These are phyloP conservation scores for Papiliotrema terrestris DNA, from an alignment of 1,284 basidiomycete species.

Conservation along the genomic window DNA sequence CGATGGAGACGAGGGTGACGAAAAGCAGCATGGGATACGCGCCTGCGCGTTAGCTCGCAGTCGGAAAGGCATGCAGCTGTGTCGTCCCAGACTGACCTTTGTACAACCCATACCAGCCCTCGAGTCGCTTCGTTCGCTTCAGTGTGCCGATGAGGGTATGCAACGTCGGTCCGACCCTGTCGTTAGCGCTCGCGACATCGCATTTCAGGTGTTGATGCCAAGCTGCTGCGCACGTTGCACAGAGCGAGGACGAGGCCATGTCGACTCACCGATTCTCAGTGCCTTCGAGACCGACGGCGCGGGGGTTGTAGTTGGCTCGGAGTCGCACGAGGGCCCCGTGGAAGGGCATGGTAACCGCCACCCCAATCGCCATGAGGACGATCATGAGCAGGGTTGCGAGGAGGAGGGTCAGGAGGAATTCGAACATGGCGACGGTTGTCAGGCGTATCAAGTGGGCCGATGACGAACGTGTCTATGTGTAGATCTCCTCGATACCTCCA, in stretches of 20 bases:
- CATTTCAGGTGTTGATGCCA: background rate
- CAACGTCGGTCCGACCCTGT: constrained; percentile 49
- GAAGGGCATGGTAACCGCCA: constrained; percentile 47
- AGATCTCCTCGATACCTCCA: too few relatives aligned
- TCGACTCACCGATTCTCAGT: constrained; percentile 34
- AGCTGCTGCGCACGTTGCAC: background rate
- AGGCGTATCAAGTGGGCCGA: too few relatives aligned
- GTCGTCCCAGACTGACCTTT: constrained; percentile 61
- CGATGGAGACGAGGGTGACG: constrained; percentile 53
- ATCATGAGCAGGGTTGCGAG: constrained; percentile 43
- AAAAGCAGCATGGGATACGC: constrained; percentile 69
- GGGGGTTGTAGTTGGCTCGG: constrained; percentile 52
- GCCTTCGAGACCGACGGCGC: constrained; percentile 69
- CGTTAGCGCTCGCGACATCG: background rate
- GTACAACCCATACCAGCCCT: constrained; percentile 77
- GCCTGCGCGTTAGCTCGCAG: constrained; percentile 16
- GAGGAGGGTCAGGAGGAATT: constrained; percentile 41
- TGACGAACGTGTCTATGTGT: too few relatives aligned
- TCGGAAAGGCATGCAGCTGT: too few relatives aligned
- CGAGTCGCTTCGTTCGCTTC: constrained; percentile 67
- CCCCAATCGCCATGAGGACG: constrained; percentile 35
- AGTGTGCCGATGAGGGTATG: constrained; percentile 57
- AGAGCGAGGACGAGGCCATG: background rate
- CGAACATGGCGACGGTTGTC: constrained; percentile 22
- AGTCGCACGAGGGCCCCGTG: constrained; percentile 46